Base-by-base conservation (phyloP, 495 filamentous ascomycete species). In the Daldinia grandis region DNA sequence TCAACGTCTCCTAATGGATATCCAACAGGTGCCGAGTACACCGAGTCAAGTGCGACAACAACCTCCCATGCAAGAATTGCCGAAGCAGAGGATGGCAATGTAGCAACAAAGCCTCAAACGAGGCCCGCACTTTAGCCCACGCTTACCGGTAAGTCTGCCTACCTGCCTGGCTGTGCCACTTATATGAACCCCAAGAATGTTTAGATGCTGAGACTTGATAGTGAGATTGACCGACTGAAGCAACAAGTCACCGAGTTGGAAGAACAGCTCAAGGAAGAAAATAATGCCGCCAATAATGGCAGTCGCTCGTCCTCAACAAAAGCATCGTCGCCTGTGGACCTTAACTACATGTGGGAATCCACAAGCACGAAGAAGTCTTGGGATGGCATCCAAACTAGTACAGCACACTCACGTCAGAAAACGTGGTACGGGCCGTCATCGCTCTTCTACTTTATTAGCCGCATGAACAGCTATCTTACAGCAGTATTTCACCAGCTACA, bases 181-280 rank as follows among this genome's bases (percentile, higher is more conserved):
- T 47, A 47, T 24, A 3, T 47, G 17, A 47, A 24, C 8, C 42
- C 8, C 19, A 2, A 24, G 9, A 24, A 24, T 44, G 40, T 4
- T 21, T 44, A 3, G 17, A 44, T 28, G 24, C 49, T 53, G 24
- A 53, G 12, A 28, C 17, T n/a, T 17, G 14, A 54, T n/a, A 54
- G 50, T 17, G 50, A 54, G 50, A 54, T 54, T 31, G 50, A 54
- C 28, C 50, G 50, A 31, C 28, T 54, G 27, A 54, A 54, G 50
- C 50, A 54, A 31, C 50, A 31, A 54, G 50, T 54, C 27, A 54
- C 6, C 2, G 50, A 54, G 15, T 14, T 54, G 9, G 50, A 54
- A 31, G 50, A 54, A 17, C 50, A 54, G 28, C 50, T 54, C n/a
- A 54, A 54, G 24, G 50, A 54, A 15, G 50, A 54, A 12, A 27